Base-by-base conservation (phyloP, 2,329 filamentous ascomycete species). In the Pseudomassariella vexata region DNA sequence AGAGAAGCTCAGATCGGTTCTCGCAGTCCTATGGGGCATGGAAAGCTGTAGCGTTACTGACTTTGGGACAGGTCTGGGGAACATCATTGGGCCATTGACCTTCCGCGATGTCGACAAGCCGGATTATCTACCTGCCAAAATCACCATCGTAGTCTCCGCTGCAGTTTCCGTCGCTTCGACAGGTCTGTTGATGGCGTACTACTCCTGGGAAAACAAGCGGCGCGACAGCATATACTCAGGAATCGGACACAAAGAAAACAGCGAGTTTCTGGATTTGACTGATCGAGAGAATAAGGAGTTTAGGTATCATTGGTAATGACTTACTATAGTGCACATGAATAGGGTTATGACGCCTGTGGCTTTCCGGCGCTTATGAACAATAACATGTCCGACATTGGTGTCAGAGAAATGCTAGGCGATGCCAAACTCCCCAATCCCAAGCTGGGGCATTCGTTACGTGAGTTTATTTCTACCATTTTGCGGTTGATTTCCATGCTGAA, bases 131-230 rank as follows among this genome's bases (percentile, higher is more conserved):
- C 60, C 61, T 2, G 63, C 63, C 2, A 67, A 66, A 34, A 58
- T 62, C 19, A 54, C 57, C 1, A 60, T 66, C 21, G 50, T 56
- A 15, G 45, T 52, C 3, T 55, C 56, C n/a, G 64, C 69, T 37
- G 60, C 60, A 9, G 65, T 54, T 11, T 63, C 59, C 33, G 61
- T 58, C 10, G 17, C 58, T 2, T 56, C 58, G 22, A 66, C 69
- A 0, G 53, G 66, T 5, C 12, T 55, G 6, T 48, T 76, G 17
- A 66, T 70, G 46, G 32, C 59, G 6, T 73, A 74, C 50, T 76
- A 75, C 42, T 47, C 55, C 8, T 68, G 59, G 60, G 62, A 66
- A 41, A 68, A 69, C 49, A 63, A 60, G 50, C 60, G 19, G 35
- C 36, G 44, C 12, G 37, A 49, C 30, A 29, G 34, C 7, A 33